phyloP scores from a whole-genome alignment of 192 early-diverging fungal species.

The Paraglomus brasilianum region DNA sequence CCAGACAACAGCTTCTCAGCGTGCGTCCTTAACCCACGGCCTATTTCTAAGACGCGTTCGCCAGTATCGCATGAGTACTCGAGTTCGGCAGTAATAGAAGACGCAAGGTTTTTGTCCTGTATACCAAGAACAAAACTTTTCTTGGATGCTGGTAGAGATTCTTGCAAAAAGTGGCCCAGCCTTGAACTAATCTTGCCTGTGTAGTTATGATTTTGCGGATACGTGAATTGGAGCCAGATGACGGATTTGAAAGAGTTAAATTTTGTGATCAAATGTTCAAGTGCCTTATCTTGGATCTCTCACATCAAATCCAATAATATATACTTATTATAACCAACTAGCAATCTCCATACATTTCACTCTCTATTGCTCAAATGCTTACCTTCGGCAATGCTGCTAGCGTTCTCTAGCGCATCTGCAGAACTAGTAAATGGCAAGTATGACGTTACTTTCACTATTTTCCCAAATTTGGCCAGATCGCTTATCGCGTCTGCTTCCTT shows the following conservation, averaged over 20 bases:
- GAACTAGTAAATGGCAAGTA: slow-evolving; percentile 97
- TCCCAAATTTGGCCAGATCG: slow-evolving; percentile 88
- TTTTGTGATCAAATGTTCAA: no score
- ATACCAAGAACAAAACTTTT: slow-evolving; percentile 11
- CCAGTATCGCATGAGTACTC: slow-evolving; percentile 21
- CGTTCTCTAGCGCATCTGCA: slow-evolving; percentile 96
- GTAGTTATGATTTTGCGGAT: no score
- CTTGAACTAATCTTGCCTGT: no score
- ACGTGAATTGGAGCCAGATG: no score
- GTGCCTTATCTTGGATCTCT: no score
- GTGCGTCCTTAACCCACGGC: slow-evolving; percentile 93
- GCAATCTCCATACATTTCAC: no score
- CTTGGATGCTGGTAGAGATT: no score
- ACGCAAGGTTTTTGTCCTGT: slow-evolving; percentile 24
- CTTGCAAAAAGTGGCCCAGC: no score
- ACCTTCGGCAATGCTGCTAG: slow-evolving; percentile 98
- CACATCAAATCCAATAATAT: no score
- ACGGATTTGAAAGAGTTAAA: no score
- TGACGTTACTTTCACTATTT: slow-evolving; percentile 89
- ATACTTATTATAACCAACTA: no score
- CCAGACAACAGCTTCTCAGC: slow-evolving; percentile 84
- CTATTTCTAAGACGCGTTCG: slow-evolving; percentile 83
- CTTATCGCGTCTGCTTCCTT: slow-evolving; percentile 81
- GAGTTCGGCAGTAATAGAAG: slow-evolving; percentile 22
- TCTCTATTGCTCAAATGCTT: slow-evolving; percentile 49